Evolutionary conservation across 2,329 filamentous ascomycete genomes (phyloP).

Genomic region (Scytalidium lignicola): DNA sequence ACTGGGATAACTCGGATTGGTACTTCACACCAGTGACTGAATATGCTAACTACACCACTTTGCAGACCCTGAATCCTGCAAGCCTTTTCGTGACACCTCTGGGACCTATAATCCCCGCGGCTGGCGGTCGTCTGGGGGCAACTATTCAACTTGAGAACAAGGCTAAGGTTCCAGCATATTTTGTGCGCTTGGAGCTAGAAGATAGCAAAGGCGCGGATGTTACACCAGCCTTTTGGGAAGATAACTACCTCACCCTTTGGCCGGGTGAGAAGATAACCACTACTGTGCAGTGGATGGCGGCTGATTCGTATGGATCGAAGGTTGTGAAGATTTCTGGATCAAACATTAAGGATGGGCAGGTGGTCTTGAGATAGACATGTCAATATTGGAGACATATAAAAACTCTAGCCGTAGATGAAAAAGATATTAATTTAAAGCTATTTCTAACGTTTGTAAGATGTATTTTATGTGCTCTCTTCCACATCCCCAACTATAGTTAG

Average conservation of each 20-base stretch:
- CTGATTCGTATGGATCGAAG: not conserved
- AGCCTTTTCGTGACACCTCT: slow-evolving; percentile 28
- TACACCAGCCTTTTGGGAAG: slow-evolving; percentile 50
- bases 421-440: no score
- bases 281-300: slow-evolving; percentile 22
- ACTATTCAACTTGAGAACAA: slow-evolving; percentile 46
- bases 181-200: slow-evolving; percentile 47
- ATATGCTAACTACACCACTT: slow-evolving; percentile 42
- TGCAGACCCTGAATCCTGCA: slow-evolving; percentile 36
- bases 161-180: slow-evolving; percentile 50
- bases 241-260: slow-evolving; percentile 60
- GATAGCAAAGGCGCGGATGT: slow-evolving; percentile 40
- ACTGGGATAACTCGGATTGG: slow-evolving; percentile 55
- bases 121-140: slow-evolving; percentile 10
- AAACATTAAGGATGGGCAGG: not conserved
- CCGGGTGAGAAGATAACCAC: slow-evolving; percentile 46
- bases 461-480: no score
- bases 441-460: no score
- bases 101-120: not conserved
- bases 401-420: no score
- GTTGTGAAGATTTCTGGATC: slow-evolving; percentile 3
- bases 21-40: slow-evolving; percentile 50
- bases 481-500: no score
- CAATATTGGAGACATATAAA: no score
- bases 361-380: not conserved